phyloP scores from a whole-genome alignment of 352 stramenopile genomes.

The Phytophthora rubi region DNA sequence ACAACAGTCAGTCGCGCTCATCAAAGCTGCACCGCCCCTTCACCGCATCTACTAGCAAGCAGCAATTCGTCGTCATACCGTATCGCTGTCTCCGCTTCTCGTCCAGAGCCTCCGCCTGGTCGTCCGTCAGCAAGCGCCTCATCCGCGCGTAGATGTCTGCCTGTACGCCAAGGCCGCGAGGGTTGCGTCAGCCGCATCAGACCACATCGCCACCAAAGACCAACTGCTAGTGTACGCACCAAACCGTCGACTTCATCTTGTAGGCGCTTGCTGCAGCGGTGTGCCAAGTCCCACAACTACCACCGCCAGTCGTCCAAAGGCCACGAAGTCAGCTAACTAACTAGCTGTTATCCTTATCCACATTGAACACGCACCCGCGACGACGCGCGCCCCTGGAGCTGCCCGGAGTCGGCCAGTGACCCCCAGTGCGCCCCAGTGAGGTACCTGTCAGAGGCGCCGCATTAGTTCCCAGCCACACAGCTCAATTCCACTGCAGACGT shows the following conservation, averaged over 20 bases:
- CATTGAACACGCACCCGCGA: conserved; percentile 43
- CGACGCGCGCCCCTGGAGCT: conserved; percentile 56
- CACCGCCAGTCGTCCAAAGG: neutral
- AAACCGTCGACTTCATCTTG: conserved; percentile 56
- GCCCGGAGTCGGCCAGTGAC: conserved; percentile 48
- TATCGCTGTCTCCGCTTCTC: conserved; percentile 51
- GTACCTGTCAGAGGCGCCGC: conserved; percentile 46
- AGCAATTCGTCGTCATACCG: conserved; percentile 33
- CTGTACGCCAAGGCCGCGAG: conserved; percentile 14
- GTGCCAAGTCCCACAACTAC: conserved; percentile 75
- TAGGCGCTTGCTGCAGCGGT: conserved; percentile 65
- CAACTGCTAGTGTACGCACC: conserved; percentile 32
- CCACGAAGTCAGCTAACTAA: neutral
- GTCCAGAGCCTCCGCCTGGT: conserved; percentile 27
- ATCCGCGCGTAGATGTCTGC: conserved; percentile 55
- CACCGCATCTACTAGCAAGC: neutral
- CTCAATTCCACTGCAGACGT: conserved; percentile 7
- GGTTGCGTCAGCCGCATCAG: neutral
- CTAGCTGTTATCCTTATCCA: neutral
- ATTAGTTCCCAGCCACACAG: neutral
- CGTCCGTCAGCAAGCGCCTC: conserved; percentile 42
- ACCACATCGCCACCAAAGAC: neutral
- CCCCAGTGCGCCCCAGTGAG: conserved; percentile 72
- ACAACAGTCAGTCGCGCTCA: conserved; percentile 13
- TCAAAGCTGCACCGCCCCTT: neutral